Conservation (phyloP, 177 flowering plant species). For the Tripterygium wilfordii region DNA sequence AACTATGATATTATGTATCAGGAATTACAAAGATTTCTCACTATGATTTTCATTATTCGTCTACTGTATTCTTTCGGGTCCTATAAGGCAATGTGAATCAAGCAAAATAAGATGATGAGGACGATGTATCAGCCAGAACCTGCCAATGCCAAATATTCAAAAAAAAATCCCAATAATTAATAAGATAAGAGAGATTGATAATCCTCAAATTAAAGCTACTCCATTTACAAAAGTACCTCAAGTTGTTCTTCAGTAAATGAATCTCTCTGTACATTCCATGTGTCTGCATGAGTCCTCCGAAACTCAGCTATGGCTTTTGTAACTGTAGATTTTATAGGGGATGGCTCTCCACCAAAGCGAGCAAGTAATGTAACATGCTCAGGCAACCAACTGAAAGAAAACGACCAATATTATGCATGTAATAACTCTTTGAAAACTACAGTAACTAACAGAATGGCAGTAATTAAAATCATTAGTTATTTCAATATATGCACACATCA, state of each 20-base stretch:
- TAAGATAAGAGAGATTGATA: not conserved
- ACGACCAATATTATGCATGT: no score
- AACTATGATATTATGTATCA: not conserved
- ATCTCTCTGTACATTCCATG: conserved; percentile 89
- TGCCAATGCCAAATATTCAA: conserved; percentile 25
- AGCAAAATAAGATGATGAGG: conserved; percentile 95
- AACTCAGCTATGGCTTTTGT: conserved; percentile 95
- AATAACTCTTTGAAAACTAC: no score
- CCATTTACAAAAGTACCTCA: conserved; percentile 45
- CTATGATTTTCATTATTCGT: no score
- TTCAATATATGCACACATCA: no score
- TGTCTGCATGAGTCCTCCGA: conserved; percentile 97
- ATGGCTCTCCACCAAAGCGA: conserved; percentile 76
- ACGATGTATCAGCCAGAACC: conserved; percentile 91
- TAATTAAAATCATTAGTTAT: no score
- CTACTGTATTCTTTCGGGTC: not conserved
- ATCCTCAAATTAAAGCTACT: not conserved
- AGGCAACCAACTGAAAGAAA: conserved; percentile 87
- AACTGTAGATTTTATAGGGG: conserved; percentile 86
- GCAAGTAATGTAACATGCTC: conserved; percentile 87
- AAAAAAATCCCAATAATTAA: not conserved
- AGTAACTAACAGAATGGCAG: no score
- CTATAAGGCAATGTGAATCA: conserved; percentile 23
- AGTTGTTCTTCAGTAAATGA: conserved; percentile 87
- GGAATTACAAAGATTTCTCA: conserved; percentile 5